A percentile compares a stretch with the other conserved stretches of the same genome.
phyloP scores from a whole-genome alignment of 225 moss, liverwort and hornwort species.

The Rhytidiadelphus loreus region DNA sequence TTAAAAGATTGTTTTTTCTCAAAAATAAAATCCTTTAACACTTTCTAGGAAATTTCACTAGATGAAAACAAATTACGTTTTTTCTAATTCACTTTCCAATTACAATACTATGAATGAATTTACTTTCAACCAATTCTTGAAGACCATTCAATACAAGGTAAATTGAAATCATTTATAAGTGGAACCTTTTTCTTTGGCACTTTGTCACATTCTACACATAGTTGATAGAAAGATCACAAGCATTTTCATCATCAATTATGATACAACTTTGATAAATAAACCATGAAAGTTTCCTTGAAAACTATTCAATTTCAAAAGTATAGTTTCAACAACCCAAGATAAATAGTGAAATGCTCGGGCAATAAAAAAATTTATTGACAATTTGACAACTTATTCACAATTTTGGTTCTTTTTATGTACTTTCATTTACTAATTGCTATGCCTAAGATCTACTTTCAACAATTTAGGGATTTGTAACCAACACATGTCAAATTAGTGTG shows the following conservation, averaged over 20 bases:
- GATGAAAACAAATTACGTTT: too few species aligned
- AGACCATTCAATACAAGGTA: neutral
- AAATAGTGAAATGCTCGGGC: accelerated
- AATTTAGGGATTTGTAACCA: neutral
- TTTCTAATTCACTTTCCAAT: too few species aligned
- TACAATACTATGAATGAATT: too few species aligned
- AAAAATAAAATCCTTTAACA: neutral
- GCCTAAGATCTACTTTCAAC: neutral
- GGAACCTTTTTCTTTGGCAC: neutral
- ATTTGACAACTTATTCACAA: too few species aligned
- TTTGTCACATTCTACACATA: too few species aligned
- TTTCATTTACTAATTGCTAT: neutral
- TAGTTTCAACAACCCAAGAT: neutral
- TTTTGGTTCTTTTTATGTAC: neutral
- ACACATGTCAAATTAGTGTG: neutral
- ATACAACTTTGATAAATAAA: neutral
- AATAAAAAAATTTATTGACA: neutral
- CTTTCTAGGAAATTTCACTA: neutral
- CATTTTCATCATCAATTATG: neutral
- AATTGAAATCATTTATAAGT: too few species aligned
- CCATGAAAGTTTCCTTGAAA: neutral
- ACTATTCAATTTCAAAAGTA: neutral
- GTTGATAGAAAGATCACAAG: neutral
- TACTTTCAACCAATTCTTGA: neutral
- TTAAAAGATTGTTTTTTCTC: neutral